Evolutionary conservation across 2,329 filamentous ascomycete species (phyloP), one percentile per base, ranked within the genome.

Genomic region (Colletotrichum navitas): DNA sequence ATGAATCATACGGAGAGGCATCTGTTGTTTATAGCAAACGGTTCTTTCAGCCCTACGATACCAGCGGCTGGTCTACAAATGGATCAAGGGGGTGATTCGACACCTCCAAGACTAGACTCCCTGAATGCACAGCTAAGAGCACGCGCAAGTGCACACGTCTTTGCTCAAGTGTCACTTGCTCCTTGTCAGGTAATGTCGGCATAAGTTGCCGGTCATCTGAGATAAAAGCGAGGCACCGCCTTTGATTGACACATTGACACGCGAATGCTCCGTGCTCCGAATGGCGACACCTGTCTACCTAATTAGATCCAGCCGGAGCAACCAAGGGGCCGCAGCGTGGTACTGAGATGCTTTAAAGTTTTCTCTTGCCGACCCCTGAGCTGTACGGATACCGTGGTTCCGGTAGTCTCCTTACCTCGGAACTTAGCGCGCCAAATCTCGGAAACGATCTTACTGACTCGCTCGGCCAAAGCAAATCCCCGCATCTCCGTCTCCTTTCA

Each of bases 1-100:
- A n/a, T 63, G 65, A 54, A 36, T 36, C 39, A 55, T 26, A 43
- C 65, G 65, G 58, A 12, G 39, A 55, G 58, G 6, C 18, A 18
- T n/a, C 64, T 29, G n/a, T 26, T 51, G 7, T n/a, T n/a, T 16
- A 41, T 21, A 32, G 32, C 45, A 64, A 56, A 51, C 32, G 51
- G 60, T 51, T 26, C 41, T 58, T 56, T 64, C 61, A 68, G 61
- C 61, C 61, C 66, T 64, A 64, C 24, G 29, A 45, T 24, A n/a
- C 41, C 39, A 18, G 26, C 14, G 4, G 6, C 21, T 10, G 29
- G n/a, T 29, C 60, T n/a, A 2, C n/a, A 11, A n/a, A 45, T 7
- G n/a, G 21, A 45, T n/a, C 12, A 18, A 5, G 12, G n/a, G 21
- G 29, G 2, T 36, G 29, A 8, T 62, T 32, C 12, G 34, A 39